Evolutionary conservation across 2,329 filamentous ascomycete species (phyloP).

Genomic region (Xylaria hypoxylon): DNA sequence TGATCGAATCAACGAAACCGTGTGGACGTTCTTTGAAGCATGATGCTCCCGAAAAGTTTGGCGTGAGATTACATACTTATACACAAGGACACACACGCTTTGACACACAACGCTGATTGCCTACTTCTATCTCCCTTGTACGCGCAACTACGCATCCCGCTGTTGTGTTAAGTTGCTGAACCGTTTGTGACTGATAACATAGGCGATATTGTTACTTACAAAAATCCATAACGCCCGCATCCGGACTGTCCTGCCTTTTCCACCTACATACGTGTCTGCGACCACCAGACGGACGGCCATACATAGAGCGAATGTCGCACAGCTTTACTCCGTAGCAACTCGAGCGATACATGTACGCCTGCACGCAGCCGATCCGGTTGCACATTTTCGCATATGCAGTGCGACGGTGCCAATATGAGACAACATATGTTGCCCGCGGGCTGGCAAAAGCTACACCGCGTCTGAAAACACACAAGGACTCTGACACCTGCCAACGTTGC

Average conservation of each 20-base stretch:
- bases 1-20: conserved; percentile 41
- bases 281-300: conserved; percentile 7
- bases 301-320: conserved; percentile 38
- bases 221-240: conserved; percentile 9
- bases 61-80: conserved; percentile 44
- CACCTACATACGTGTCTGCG: conserved; percentile 4
- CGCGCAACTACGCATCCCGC: conserved; percentile 20
- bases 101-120: conserved; percentile 22
- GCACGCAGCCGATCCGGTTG: conserved; percentile 49
- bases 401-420: conserved; percentile 43
- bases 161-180: conserved; percentile 24
- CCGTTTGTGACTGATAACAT: conserved; percentile 7
- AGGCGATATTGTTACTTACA: neutral
- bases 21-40: conserved; percentile 34
- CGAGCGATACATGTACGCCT: conserved; percentile 47
- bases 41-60: conserved; percentile 38
- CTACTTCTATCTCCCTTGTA: conserved; percentile 17
- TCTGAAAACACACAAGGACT: conserved; percentile 15
- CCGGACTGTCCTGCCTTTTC: conserved; percentile 6
- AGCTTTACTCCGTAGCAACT: conserved; percentile 39
- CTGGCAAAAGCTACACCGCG: conserved; percentile 31
- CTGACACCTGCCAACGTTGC: conserved; percentile 11
- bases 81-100: conserved; percentile 27
- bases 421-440: conserved; percentile 40
- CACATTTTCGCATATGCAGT: conserved; percentile 45